Base-by-base conservation (phyloP, 352 stramenopile genomes). In the Globisporangium iwayamae region DNA sequence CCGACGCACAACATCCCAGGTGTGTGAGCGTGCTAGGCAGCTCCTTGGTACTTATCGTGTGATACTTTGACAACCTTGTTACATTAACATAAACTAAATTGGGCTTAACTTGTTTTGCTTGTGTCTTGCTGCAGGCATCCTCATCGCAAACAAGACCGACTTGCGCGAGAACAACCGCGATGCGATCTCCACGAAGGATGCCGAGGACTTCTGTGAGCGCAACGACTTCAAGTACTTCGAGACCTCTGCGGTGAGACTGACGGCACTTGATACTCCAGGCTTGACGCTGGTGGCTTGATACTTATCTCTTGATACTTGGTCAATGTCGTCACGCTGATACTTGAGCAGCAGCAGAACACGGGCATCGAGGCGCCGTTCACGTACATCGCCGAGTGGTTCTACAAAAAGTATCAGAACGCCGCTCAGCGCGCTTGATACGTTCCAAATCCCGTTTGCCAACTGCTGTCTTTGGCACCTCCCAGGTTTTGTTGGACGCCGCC, bases 141-240 rank as follows among this genome's bases (percentile, higher is more conserved):
- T 94, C 36, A 59, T 93, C 39, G 86, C 77, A 48, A 93, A 92
- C 68, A 94, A 94, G 63, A 89, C 71, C 4, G 86, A 94, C 50
- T 63, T 92, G 47, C 76, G 85, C 22, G 81, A 92, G 47, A 86
- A 82, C 64, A 93, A 93, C 60, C 79, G 82, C 32, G 84, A 93
- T 30, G 82, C 84, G 13, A 86, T 90, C 53, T 67, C 81, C 6
- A 71, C 63, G 1, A 93, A 92, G 45, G 86, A 94, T 60, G 82
- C 75, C 39, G 70, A 90, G 30, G 81, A 91, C 14, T 82, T 89
- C 39, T 79, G 82, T 22, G 75, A 91, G 14, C 74, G 80, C 34
- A 92, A 89, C 64, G 80, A 90, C 22, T 77, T 94, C 60, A 89
- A 89, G 66, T 93, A 86, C 69, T 93, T 92, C 55, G 86, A 94